A percentile compares a stretch with the other conserved stretches of the same genome.
Evolutionary conservation across 2,329 filamentous ascomycete species (phyloP).

Genomic region (Lachnellula cervina): DNA sequence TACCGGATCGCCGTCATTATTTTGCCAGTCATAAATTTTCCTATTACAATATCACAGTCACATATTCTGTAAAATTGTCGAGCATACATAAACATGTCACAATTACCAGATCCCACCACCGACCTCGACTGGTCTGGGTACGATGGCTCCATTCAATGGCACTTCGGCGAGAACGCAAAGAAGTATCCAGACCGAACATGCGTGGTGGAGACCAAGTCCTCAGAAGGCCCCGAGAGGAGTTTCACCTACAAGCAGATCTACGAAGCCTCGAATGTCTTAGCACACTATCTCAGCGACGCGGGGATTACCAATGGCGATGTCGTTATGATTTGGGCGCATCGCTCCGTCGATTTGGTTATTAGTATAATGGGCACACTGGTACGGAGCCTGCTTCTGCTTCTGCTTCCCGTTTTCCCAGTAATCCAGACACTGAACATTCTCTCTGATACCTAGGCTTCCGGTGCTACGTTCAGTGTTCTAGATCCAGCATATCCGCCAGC

Average conservation of each 20-base stretch:
- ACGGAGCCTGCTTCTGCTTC: conserved; percentile 24
- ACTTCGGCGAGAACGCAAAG: conserved; percentile 54
- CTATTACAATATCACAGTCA: not conserved
- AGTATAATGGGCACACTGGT: conserved; percentile 71
- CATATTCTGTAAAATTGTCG: not conserved
- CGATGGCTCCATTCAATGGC: conserved; percentile 55
- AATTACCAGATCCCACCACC: conserved; percentile 49
- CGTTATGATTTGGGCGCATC: conserved; percentile 87
- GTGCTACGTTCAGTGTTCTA: conserved; percentile 60
- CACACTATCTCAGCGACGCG: conserved; percentile 69
- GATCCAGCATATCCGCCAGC: conserved; percentile 80
- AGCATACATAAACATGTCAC: not conserved
- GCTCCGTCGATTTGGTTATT: conserved; percentile 71
- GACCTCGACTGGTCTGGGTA: conserved; percentile 57
- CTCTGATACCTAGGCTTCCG: conserved; percentile 27
- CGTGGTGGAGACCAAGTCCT: conserved; percentile 60
- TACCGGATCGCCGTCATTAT: not conserved
- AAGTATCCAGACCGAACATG: conserved; percentile 61
- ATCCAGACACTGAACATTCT: not conserved
- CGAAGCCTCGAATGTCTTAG: conserved; percentile 74
- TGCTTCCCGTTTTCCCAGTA: not conserved
- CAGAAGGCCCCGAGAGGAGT: conserved; percentile 48
- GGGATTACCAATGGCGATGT: conserved; percentile 78
- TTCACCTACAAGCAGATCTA: conserved; percentile 87
- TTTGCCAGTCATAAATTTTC: not conserved